Conservation (phyloP, 2,329 filamentous ascomycete genomes). For the Drechslera avenae region DNA sequence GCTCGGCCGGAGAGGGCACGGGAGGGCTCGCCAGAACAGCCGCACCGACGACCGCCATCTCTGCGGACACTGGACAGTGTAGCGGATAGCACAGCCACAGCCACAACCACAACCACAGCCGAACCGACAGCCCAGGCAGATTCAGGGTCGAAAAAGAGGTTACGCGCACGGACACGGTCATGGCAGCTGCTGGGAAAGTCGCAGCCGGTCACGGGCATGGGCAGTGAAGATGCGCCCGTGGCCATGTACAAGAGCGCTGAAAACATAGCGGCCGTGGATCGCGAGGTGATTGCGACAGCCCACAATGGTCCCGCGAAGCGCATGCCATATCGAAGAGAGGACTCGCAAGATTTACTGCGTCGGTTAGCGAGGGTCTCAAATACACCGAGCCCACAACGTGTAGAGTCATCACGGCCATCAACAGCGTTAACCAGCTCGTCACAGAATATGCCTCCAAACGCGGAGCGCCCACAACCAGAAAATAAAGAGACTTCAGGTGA, state of each 20-base stretch:
- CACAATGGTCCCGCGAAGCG: slow-evolving; percentile 34
- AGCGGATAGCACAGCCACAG: slow-evolving; percentile 9
- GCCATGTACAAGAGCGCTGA: slow-evolving; percentile 44
- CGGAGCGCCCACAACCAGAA: background rate
- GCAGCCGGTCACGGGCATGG: slow-evolving; percentile 31
- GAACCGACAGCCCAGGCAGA: slow-evolving; percentile 9
- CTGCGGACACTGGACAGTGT: slow-evolving; percentile 10
- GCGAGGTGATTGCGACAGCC: slow-evolving; percentile 30
- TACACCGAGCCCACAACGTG: slow-evolving; percentile 52
- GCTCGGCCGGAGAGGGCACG: slow-evolving; percentile 36
- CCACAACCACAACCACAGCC: slow-evolving; percentile 5
- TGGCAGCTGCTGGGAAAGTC: slow-evolving; percentile 40
- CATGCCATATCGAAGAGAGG: slow-evolving; percentile 43
- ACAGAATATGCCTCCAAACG: slow-evolving; percentile 11
- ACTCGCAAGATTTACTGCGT: slow-evolving; percentile 54
- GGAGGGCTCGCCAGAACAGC: slow-evolving; percentile 39
- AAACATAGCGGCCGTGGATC: slow-evolving; percentile 38
- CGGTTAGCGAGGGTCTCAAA: slow-evolving; percentile 54
- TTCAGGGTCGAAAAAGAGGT: slow-evolving; percentile 15
- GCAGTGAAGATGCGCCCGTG: slow-evolving; percentile 40
- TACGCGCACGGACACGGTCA: slow-evolving; percentile 35
- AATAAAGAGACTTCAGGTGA: slow-evolving; percentile 1
- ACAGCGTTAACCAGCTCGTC: slow-evolving; percentile 25
- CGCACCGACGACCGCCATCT: slow-evolving; percentile 22
- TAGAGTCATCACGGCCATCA: slow-evolving; percentile 25